Percentiles rank a stretch among this genome's conserved stretches.
Evolutionary conservation across 345 rosid genomes (phyloP).

Genomic region (Populus ilicifolia): DNA sequence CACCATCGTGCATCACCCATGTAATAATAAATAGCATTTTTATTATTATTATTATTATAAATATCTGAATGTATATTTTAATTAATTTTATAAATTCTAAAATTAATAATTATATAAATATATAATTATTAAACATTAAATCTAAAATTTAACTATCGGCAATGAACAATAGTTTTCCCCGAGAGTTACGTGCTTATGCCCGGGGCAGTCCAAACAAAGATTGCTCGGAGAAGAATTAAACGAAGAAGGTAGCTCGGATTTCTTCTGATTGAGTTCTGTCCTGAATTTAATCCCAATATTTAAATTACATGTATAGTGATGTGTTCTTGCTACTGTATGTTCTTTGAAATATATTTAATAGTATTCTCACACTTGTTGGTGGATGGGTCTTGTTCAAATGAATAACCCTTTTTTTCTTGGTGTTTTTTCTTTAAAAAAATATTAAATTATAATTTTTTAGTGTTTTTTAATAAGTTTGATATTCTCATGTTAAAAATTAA

Average conservation of each 20-base stretch:
- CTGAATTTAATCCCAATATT: background rate
- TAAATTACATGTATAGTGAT: background rate
- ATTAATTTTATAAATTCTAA: fast-evolving
- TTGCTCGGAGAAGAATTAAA: background rate
- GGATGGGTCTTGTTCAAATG: too few species aligned
- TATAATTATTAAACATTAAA: too few species aligned
- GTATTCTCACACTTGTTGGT: background rate
- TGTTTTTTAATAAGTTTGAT: too few species aligned
- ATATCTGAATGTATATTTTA: fast-evolving
- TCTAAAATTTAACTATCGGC: fast-evolving
- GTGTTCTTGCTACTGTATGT: background rate
- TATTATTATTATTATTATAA: too few species aligned
- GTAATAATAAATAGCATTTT: constrained; percentile 10
- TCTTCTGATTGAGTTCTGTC: background rate
- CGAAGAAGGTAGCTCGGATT: background rate
- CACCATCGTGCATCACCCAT: background rate
- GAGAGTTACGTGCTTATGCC: background rate
- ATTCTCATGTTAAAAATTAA: too few species aligned
- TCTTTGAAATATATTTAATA: too few species aligned
- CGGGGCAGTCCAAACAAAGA: constrained; percentile 1
- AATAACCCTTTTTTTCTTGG: too few species aligned
- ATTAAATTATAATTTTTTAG: too few species aligned
- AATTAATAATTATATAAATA: too few species aligned
- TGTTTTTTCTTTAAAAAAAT: too few species aligned
- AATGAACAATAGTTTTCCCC: constrained; percentile 16